Evolutionary conservation across 257 asterid species (phyloP).

Genomic region (Solanum medicagineum): DNA sequence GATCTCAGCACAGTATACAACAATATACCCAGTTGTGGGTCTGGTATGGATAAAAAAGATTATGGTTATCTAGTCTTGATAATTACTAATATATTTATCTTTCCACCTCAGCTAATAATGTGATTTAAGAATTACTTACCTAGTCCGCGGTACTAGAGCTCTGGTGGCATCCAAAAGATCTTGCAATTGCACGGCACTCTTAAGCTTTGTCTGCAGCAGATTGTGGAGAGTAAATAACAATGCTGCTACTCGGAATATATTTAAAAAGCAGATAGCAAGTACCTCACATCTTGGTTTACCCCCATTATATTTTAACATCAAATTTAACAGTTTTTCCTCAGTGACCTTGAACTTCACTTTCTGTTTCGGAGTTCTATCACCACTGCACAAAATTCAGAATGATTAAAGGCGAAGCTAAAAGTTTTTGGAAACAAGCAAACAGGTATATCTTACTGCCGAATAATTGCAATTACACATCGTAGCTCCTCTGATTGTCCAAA

Average conservation of each 20-base stretch:
- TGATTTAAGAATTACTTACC: constrained; percentile 15
- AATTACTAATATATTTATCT: not conserved
- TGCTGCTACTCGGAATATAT: not conserved
- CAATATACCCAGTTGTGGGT: no score
- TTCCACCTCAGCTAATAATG: not conserved
- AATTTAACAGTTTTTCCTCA: constrained; percentile 83
- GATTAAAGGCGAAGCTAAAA: not conserved
- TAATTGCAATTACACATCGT: constrained; percentile 82
- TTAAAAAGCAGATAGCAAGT: constrained; percentile 4
- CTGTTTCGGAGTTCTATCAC: constrained; percentile 99
- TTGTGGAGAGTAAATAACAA: constrained; percentile 1
- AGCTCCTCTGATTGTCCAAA: constrained; percentile 93
- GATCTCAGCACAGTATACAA: not conserved
- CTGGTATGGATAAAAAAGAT: no score
- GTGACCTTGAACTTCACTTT: constrained; percentile 95
- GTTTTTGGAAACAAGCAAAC: not conserved
- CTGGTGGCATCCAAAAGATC: constrained; percentile 98
- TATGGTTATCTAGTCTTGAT: not conserved
- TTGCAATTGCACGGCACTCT: constrained; percentile 92
- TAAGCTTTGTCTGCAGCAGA: constrained; percentile 73
- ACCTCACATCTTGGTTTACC: constrained; percentile 95
- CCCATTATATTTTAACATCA: constrained; percentile 92
- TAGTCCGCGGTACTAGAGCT: constrained; percentile 71
- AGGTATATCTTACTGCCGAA: constrained; percentile 60
- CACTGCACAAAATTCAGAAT: constrained; percentile 34